Percentiles rank a stretch among this genome's conserved stretches.
Evolutionary conservation across 352 stramenopile species (phyloP).

Genomic region (Pythium biforme): DNA sequence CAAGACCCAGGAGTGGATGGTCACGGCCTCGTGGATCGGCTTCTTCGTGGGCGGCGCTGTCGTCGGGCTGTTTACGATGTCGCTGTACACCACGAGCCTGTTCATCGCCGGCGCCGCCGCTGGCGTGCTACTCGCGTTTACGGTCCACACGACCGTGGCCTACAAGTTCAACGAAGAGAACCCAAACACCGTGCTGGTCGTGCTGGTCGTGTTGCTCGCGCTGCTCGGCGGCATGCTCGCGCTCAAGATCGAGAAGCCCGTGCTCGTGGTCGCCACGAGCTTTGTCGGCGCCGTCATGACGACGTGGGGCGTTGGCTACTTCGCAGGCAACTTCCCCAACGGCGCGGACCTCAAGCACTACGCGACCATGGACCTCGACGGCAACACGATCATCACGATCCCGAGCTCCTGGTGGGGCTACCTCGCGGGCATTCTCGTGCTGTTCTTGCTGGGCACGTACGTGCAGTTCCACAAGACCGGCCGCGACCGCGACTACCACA

Average conservation of each 20-base stretch:
- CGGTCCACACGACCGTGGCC: conserved; percentile 42
- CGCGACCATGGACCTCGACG: conserved; percentile 16
- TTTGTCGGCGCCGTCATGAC: conserved; percentile 44
- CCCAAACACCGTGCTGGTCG: conserved; percentile 43
- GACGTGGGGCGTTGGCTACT: conserved; percentile 54
- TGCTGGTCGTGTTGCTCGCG: conserved; percentile 41
- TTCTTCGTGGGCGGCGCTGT: conserved; percentile 46
- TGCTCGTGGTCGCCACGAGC: conserved; percentile 51
- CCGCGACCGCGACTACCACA: conserved; percentile 15
- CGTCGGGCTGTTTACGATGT: conserved; percentile 32
- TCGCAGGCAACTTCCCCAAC: conserved; percentile 55
- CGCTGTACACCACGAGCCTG: conserved; percentile 46
- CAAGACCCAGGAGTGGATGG: conserved; percentile 31
- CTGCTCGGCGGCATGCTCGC: conserved; percentile 39
- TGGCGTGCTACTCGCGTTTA: conserved; percentile 45
- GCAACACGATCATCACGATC: conserved; percentile 30
- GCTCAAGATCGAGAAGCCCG: conserved; percentile 50
- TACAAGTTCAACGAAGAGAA: conserved; percentile 36
- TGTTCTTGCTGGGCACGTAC: conserved; percentile 32
- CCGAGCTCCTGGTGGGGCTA: conserved; percentile 41
- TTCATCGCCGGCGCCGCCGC: conserved; percentile 40
- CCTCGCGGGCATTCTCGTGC: conserved; percentile 30
- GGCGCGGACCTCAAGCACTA: conserved; percentile 44
- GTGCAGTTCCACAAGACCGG: conserved; percentile 39
- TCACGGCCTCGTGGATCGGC: conserved; percentile 46